These are phyloP conservation scores for Passalora sequoiae DNA, from an alignment of 2,329 filamentous ascomycete species.

Conservation along the genomic window DNA sequence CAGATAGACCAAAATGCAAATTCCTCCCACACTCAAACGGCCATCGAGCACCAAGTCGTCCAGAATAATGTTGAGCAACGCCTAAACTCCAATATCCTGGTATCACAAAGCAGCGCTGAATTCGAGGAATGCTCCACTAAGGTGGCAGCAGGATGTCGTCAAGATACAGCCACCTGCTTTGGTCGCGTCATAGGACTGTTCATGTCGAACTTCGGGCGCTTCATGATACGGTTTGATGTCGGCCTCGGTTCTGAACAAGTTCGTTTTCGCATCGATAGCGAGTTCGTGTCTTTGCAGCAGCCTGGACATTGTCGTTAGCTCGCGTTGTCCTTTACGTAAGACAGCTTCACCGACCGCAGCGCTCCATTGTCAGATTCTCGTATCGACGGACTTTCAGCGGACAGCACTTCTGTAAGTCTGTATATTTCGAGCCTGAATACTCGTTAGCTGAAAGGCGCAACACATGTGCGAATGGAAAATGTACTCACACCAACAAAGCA, in stretches of 20 bases:
- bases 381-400: slow-evolving; percentile 14
- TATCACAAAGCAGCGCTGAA: not conserved
- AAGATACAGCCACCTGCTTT: not conserved
- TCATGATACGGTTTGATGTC: slow-evolving; percentile 1
- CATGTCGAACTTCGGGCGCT: not conserved
- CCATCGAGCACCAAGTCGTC: too few relatives aligned
- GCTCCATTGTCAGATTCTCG: slow-evolving; percentile 14
- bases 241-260: slow-evolving; percentile 9
- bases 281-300: slow-evolving; percentile 18
- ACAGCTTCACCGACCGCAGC: slow-evolving; percentile 13
- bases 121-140: not conserved
- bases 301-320: slow-evolving; percentile 2
- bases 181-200: not conserved
- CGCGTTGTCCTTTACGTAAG: not conserved
- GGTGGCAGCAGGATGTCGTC: not conserved
- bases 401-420: slow-evolving; percentile 17
- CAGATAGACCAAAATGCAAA: too few relatives aligned
- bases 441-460: slow-evolving; percentile 3
- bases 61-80: too few relatives aligned
- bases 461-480: not conserved
- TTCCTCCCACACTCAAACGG: too few relatives aligned
- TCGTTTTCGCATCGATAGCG: slow-evolving; percentile 11
- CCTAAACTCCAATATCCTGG: too few relatives aligned
- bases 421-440: slow-evolving; percentile 20
- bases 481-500: slow-evolving; percentile 19